Conservation (phyloP, 176 grass and related monocot genomes). For the Avena sativa region DNA sequence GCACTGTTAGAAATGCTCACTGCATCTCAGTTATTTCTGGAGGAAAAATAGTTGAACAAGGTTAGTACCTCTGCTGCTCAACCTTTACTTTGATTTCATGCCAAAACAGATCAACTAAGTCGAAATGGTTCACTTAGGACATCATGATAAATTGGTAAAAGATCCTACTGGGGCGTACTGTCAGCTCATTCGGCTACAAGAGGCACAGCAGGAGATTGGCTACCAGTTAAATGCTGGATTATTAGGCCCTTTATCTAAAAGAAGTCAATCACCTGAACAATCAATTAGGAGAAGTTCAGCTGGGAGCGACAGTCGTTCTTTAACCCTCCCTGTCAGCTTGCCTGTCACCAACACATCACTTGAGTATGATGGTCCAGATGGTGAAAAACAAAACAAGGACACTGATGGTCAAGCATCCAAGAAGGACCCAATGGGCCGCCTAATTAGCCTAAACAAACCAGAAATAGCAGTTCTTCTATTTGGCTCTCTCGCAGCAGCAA, state of each 20-base stretch:
- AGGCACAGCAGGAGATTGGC: conserved; percentile 26
- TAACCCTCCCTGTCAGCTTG: neutral
- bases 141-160: conserved; percentile 43
- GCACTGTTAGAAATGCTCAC: conserved; percentile 55
- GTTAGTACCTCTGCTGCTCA: conserved; percentile 33
- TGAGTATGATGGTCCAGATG: neutral
- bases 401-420: conserved; percentile 8
- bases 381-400: neutral
- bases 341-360: neutral
- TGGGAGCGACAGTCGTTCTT: conserved; percentile 21
- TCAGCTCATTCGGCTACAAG: conserved; percentile 51
- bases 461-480: conserved; percentile 44
- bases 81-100: conserved; percentile 29
- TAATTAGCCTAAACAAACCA: conserved; percentile 53
- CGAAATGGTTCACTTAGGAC: conserved; percentile 28
- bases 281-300: conserved; percentile 43
- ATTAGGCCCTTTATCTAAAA: conserved; percentile 30
- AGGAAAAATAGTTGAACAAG: conserved; percentile 81
- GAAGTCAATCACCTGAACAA: conserved; percentile 2
- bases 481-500: conserved; percentile 54
- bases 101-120: conserved; percentile 27
- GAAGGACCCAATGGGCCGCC: conserved; percentile 39
- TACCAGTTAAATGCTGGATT: conserved; percentile 33
- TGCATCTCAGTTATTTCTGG: conserved; percentile 60
- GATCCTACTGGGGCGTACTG: conserved; percentile 47